phyloP scores from a whole-genome alignment of 495 filamentous ascomycete species.

The Zalerion maritima region DNA sequence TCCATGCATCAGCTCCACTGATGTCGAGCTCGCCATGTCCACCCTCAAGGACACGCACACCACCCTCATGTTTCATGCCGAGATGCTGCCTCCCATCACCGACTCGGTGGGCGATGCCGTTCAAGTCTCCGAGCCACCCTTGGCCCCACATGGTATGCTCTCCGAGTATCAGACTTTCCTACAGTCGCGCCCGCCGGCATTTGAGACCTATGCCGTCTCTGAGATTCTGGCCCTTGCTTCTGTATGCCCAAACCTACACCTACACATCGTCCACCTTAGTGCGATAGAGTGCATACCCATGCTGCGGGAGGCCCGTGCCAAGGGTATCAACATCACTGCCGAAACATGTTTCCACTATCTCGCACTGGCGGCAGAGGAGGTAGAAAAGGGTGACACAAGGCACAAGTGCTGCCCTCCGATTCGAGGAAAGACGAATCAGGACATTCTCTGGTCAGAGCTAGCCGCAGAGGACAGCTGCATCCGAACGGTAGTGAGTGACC shows the following conservation, averaged over 20 bases:
- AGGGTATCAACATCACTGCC: constrained; percentile 79
- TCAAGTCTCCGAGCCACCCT: constrained; percentile 55
- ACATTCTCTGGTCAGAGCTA: constrained; percentile 77
- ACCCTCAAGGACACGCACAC: constrained; percentile 64
- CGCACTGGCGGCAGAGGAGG: constrained; percentile 72
- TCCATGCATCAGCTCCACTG: constrained; percentile 66
- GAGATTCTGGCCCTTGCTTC: constrained; percentile 70
- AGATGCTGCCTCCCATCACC: constrained; percentile 86
- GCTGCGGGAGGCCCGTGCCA: constrained; percentile 62
- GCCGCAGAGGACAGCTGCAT: constrained; percentile 61
- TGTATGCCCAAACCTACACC: constrained; percentile 64
- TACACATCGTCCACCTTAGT: constrained; percentile 93
- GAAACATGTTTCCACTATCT: constrained; percentile 99
- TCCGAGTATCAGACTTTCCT: constrained; percentile 82
- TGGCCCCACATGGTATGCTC: constrained; percentile 59
- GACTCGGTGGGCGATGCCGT: constrained; percentile 69
- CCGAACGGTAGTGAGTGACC: constrained; percentile 88
- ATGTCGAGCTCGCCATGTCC: constrained; percentile 66
- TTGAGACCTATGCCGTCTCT: constrained; percentile 83
- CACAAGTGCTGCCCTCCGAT: constrained; percentile 99
- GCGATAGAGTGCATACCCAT: constrained; percentile 86
- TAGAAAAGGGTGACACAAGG: constrained; percentile 78
- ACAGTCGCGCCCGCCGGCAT: constrained; percentile 73
- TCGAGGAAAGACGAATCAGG: constrained; percentile 67
- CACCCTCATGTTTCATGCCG: constrained; percentile 95